Evolutionary conservation across 805 yeast species (phyloP).

Genomic region (Zygosaccharomyces gambellarensis): DNA sequence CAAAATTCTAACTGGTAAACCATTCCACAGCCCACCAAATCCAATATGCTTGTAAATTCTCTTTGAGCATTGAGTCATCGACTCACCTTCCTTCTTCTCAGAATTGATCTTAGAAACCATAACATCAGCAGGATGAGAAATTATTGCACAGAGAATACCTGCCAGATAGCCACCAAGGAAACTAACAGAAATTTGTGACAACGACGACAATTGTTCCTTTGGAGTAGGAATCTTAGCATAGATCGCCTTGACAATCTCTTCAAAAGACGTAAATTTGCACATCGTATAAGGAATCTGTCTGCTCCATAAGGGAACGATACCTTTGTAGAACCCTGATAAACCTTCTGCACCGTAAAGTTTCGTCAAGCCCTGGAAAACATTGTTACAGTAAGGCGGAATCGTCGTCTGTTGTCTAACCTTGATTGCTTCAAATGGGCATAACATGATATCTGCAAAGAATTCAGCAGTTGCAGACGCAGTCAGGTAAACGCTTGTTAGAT

Average conservation of each 20-base stretch:
- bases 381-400: constrained; percentile 73
- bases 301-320: constrained; percentile 87
- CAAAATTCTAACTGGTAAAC: constrained; percentile 86
- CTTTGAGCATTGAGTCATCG: constrained; percentile 57
- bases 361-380: constrained; percentile 60
- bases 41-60: constrained; percentile 83
- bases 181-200: constrained; percentile 90
- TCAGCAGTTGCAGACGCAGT: constrained; percentile 93
- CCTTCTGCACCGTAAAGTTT: constrained; percentile 68
- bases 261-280: constrained; percentile 95
- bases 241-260: constrained; percentile 78
- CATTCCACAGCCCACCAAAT: constrained; percentile 89
- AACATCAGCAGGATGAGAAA: constrained; percentile 98
- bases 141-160: constrained; percentile 92
- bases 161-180: constrained; percentile 96
- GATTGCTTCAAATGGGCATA: constrained; percentile 94
- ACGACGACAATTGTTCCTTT: constrained; percentile 61
- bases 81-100: constrained; percentile 58
- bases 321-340: constrained; percentile 72
- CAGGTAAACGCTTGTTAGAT: constrained; percentile 69
- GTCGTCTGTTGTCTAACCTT: constrained; percentile 93
- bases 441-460: constrained; percentile 79
- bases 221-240: constrained; percentile 69
- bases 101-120: constrained; percentile 91
- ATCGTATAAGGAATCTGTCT: constrained; percentile 98